Percentiles rank a stretch among this genome's conserved stretches.
Evolutionary conservation across 2,329 filamentous ascomycete species (phyloP).

Genomic region (Akanthomyces dipterigenus): DNA sequence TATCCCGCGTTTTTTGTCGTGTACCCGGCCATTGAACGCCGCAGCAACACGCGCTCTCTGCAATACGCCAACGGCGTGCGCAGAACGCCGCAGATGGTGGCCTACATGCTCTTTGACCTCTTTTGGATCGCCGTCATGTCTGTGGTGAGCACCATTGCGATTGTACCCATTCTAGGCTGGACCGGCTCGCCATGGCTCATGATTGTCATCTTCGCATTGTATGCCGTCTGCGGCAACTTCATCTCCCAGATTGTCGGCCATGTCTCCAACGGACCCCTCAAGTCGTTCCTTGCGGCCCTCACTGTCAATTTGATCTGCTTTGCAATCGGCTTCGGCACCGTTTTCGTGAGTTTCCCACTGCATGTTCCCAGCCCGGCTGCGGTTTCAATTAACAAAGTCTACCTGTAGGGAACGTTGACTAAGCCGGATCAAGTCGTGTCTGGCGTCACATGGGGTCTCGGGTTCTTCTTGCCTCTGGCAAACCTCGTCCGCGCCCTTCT

Average conservation of each 20-base stretch:
- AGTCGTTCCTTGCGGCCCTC: slow-evolving; percentile 59
- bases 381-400: background rate
- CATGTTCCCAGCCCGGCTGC: background rate
- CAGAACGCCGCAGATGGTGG: slow-evolving; percentile 69
- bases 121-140: slow-evolving; percentile 57
- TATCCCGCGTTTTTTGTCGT: slow-evolving; percentile 63
- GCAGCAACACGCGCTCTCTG: slow-evolving; percentile 67
- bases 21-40: slow-evolving; percentile 72
- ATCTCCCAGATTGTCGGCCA: slow-evolving; percentile 57
- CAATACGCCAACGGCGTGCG: slow-evolving; percentile 84
- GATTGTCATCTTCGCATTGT: slow-evolving; percentile 69
- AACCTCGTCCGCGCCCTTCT: slow-evolving; percentile 64
- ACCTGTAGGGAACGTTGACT: background rate
- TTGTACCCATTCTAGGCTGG: slow-evolving; percentile 23
- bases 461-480: slow-evolving; percentile 20
- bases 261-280: slow-evolving; percentile 63
- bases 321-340: slow-evolving; percentile 48
- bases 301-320: slow-evolving; percentile 61
- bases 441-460: slow-evolving; percentile 15
- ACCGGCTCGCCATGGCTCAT: slow-evolving; percentile 72
- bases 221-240: slow-evolving; percentile 66
- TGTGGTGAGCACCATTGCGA: slow-evolving; percentile 43
- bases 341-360: slow-evolving; percentile 12
- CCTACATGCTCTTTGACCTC: slow-evolving; percentile 73
- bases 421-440: slow-evolving; percentile 13